A percentile compares a stretch with the other conserved stretches of the same genome.
These are phyloP conservation scores for Xylariales sp. DNA, from an alignment of 2,329 filamentous ascomycete genomes.

Conservation along the genomic window DNA sequence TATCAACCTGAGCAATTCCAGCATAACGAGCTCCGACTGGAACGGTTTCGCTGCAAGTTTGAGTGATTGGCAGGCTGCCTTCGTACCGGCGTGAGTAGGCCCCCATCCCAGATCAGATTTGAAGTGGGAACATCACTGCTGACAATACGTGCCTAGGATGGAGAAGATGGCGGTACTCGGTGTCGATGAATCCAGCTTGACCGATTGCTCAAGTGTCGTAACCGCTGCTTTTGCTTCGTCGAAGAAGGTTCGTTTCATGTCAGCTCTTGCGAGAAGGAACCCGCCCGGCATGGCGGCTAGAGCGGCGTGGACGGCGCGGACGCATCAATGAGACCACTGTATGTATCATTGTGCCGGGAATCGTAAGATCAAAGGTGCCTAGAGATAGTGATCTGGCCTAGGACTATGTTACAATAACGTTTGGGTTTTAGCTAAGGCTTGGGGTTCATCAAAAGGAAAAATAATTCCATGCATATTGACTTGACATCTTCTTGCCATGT, in stretches of 20 bases:
- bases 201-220: constrained; percentile 24
- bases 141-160: constrained; percentile 16
- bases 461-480: no score
- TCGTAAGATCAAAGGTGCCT: no score
- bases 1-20: constrained; percentile 18
- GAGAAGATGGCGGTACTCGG: constrained; percentile 22
- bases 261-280: background rate
- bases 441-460: no score
- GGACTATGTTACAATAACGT: no score
- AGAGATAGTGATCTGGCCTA: no score
- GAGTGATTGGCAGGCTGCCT: constrained; percentile 19
- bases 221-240: constrained; percentile 15
- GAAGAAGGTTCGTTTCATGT: background rate
- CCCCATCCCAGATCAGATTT: no score
- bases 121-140: no score
- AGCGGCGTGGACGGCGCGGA: constrained; percentile 1
- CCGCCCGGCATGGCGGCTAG: background rate
- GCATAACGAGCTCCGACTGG: constrained; percentile 19
- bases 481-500: no score
- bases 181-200: constrained; percentile 17
- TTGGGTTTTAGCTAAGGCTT: no score
- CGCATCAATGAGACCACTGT: background rate
- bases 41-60: constrained; percentile 16
- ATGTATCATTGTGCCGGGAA: no score
- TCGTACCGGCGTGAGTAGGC: constrained; percentile 24